phyloP scores from a whole-genome alignment of 352 stramenopile genomes.

The Albugo candida region DNA sequence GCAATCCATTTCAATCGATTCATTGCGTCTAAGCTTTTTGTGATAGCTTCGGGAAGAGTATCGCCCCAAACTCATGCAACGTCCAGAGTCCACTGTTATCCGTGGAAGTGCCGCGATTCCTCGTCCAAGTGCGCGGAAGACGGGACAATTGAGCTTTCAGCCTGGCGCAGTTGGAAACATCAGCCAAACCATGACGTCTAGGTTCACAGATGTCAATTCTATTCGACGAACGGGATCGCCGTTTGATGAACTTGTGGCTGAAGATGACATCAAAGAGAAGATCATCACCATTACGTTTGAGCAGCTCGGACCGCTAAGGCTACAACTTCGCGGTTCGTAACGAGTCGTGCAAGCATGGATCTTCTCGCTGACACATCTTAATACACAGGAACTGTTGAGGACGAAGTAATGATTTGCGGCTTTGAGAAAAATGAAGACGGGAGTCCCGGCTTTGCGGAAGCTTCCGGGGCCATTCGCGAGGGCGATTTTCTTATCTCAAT shows the following conservation, averaged over 20 bases:
- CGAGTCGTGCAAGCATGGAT: neutral
- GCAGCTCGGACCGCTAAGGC: conserved; percentile 37
- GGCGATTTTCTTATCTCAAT: conserved; percentile 74
- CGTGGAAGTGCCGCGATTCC: conserved; percentile 69
- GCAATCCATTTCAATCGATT: conserved; percentile 2
- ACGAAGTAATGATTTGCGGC: conserved; percentile 76
- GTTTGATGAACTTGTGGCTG: conserved; percentile 18
- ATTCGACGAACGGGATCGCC: conserved; percentile 57
- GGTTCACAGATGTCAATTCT: conserved; percentile 63
- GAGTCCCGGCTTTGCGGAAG: conserved; percentile 8
- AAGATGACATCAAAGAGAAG: conserved; percentile 69
- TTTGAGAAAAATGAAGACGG: conserved; percentile 24
- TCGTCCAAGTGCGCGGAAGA: conserved; percentile 47
- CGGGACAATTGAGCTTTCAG: conserved; percentile 20
- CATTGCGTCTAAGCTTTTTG: neutral
- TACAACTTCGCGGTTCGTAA: conserved; percentile 31
- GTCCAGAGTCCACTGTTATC: conserved; percentile 72
- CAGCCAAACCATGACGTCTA: conserved; percentile 14
- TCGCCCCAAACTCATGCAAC: conserved; percentile 77
- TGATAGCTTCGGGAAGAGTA: conserved; percentile 60
- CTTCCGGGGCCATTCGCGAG: conserved; percentile 49
- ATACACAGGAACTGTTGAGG: conserved; percentile 43
- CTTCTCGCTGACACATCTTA: neutral
- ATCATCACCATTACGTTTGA: conserved; percentile 80
- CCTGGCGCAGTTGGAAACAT: conserved; percentile 2